These are phyloP conservation scores for Stemphylium beticola DNA, from an alignment of 2,329 filamentous ascomycete genomes.

Conservation along the genomic window DNA sequence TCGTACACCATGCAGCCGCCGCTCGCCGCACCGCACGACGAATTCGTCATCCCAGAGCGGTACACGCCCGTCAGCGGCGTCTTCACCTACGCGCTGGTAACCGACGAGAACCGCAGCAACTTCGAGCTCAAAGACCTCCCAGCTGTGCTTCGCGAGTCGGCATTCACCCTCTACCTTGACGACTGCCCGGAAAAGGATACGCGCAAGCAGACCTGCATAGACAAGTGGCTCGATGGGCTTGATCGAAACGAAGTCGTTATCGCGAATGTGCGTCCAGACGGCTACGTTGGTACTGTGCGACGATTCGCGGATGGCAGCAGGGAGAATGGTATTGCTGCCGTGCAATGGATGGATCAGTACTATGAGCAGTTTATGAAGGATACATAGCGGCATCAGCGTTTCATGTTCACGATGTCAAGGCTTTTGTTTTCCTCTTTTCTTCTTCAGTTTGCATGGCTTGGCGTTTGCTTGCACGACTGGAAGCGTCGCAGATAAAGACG, in stretches of 20 bases:
- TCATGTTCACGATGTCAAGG: neutral
- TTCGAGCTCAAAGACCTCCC: slow-evolving; percentile 73
- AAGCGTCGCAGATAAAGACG: neutral
- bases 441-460: neutral
- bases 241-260: slow-evolving; percentile 65
- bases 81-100: slow-evolving; percentile 70
- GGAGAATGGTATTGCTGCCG: slow-evolving; percentile 44
- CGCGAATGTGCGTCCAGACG: slow-evolving; percentile 73
- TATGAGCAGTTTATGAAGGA: slow-evolving; percentile 56
- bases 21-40: slow-evolving; percentile 64
- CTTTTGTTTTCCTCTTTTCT: neutral
- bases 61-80: slow-evolving; percentile 72
- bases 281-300: slow-evolving; percentile 72
- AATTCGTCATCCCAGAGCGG: slow-evolving; percentile 69
- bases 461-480: neutral
- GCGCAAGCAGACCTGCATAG: slow-evolving; percentile 60
- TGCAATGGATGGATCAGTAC: slow-evolving; percentile 58
- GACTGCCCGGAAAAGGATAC: slow-evolving; percentile 65
- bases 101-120: slow-evolving; percentile 65
- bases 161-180: slow-evolving; percentile 77
- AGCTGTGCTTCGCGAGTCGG: slow-evolving; percentile 65
- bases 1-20: slow-evolving; percentile 69
- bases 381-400: slow-evolving; percentile 12
- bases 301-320: slow-evolving; percentile 44
- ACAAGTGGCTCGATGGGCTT: slow-evolving; percentile 72